Percentiles rank a stretch among this genome's conserved stretches.
Conservation (phyloP, 2,329 filamentous ascomycete genomes). For the Hymenoscyphus repandus region DNA sequence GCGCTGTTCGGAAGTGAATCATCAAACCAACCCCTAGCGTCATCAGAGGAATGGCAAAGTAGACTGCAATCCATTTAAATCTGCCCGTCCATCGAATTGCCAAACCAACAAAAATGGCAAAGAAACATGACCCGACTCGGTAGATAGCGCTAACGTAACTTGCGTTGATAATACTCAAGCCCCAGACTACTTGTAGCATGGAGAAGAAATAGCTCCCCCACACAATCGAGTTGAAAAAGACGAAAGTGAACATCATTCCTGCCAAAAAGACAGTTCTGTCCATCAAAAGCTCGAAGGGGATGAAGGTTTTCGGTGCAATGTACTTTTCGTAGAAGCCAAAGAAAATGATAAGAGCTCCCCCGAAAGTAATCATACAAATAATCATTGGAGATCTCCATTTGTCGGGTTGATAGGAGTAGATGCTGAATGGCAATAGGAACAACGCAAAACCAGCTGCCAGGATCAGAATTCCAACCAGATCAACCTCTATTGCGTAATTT, state of each 20-base stretch:
- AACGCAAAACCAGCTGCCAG: conserved; percentile 56
- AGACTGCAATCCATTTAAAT: conserved; percentile 49
- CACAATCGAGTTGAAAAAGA: conserved; percentile 15
- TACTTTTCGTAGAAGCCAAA: conserved; percentile 55
- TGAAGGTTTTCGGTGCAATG: conserved; percentile 50
- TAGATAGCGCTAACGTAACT: conserved; percentile 46
- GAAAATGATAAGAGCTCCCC: conserved; percentile 47
- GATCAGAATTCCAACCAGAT: conserved; percentile 51
- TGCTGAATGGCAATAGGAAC: conserved; percentile 64
- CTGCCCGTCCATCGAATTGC: conserved; percentile 44
- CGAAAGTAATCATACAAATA: conserved; percentile 53
- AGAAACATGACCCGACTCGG: conserved; percentile 45
- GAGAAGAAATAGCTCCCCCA: conserved; percentile 47
- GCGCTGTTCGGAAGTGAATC: conserved; percentile 50
- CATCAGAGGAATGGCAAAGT: conserved; percentile 48
- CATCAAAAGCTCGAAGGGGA: conserved; percentile 48
- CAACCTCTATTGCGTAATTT: conserved; percentile 57
- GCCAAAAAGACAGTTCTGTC: conserved; percentile 25
- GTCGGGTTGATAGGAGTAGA: conserved; percentile 36
- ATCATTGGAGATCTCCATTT: conserved; percentile 24
- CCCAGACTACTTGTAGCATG: conserved; percentile 48
- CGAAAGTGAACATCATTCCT: not conserved
- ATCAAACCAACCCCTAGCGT: conserved; percentile 51
- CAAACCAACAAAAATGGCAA: conserved; percentile 42
- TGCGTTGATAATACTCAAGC: conserved; percentile 42